These are phyloP conservation scores for Candida ascalaphidarum DNA, from an alignment of 805 yeast genomes.

Conservation along the genomic window DNA sequence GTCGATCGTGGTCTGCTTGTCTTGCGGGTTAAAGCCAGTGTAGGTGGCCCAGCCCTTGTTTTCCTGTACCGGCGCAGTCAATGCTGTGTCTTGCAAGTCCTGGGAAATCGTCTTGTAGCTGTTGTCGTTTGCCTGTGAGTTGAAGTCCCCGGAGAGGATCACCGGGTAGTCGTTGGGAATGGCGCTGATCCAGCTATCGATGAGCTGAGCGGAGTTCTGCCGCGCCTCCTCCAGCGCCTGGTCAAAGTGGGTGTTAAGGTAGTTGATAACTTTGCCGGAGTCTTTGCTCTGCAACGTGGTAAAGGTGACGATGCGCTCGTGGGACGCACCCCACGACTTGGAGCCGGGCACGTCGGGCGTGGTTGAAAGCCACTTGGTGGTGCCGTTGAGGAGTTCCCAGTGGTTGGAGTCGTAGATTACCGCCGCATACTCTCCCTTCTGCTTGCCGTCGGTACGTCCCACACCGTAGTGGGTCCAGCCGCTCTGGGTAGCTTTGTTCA, in stretches of 20 bases:
- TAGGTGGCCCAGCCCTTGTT: conserved; percentile 22
- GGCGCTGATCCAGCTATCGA: neutral
- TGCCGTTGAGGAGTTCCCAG: neutral
- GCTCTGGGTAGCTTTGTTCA: neutral
- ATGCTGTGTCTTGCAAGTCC: neutral
- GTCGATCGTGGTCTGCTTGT: conserved; percentile 25
- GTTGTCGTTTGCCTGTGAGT: neutral
- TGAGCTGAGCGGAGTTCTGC: neutral
- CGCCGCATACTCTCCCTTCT: conserved; percentile 4
- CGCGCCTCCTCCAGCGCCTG: neutral
- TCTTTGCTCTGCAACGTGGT: neutral
- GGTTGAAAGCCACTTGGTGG: neutral
- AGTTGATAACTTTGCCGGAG: neutral
- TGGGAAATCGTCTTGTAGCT: neutral
- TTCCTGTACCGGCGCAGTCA: neutral
- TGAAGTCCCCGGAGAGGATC: neutral
- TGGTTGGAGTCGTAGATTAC: neutral
- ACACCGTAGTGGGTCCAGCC: conserved; percentile 3
- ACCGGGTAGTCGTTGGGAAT: conserved; percentile 1
- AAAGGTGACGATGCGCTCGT: neutral
- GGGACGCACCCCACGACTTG: neutral
- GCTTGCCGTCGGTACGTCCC: conserved; percentile 8
- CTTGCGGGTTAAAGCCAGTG: conserved; percentile 26
- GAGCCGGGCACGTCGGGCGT: neutral
- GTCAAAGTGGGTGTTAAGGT: neutral